A percentile compares a stretch with the other conserved stretches of the same genome.
phyloP scores from a whole-genome alignment of 148 eudicot genomes.

The Rhododendron williamsianum region DNA sequence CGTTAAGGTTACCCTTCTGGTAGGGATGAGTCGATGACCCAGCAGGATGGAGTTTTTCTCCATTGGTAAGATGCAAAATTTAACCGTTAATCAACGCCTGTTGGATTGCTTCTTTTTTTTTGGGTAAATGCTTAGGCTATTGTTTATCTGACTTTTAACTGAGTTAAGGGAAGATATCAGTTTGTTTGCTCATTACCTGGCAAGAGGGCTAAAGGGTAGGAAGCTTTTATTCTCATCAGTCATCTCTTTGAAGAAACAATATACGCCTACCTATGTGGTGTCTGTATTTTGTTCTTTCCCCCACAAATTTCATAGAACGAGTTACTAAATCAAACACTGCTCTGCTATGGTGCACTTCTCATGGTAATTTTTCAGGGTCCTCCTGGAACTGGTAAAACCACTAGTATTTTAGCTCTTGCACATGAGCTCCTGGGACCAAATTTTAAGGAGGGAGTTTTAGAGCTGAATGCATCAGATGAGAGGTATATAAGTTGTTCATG shows the following conservation, averaged over 20 bases:
- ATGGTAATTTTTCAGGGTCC: conserved; percentile 59
- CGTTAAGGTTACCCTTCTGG: background rate
- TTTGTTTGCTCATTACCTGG: background rate
- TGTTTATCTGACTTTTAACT: background rate
- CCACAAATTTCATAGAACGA: background rate
- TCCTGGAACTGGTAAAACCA: conserved; percentile 96
- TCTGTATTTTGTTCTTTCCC: background rate
- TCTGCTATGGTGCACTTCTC: background rate
- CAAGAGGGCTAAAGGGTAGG: background rate
- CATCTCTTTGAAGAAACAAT: background rate
- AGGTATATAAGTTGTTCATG: conserved; percentile 31
- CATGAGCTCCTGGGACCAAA: conserved; percentile 86
- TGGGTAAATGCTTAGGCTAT: background rate
- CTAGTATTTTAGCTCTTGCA: conserved; percentile 94
- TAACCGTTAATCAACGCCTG: background rate
- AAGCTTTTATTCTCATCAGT: background rate
- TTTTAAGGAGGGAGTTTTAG: conserved; percentile 81
- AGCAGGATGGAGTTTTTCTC: background rate
- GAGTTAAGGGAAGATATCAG: background rate
- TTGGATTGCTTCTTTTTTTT: background rate
- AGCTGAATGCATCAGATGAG: conserved; percentile 97
- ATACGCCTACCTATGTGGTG: background rate
- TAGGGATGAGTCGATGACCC: background rate
- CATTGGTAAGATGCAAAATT: background rate
- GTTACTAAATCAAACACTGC: background rate